Evolutionary conservation across 1,139 yeast species (phyloP).

Genomic region (Taphrina sp.): DNA sequence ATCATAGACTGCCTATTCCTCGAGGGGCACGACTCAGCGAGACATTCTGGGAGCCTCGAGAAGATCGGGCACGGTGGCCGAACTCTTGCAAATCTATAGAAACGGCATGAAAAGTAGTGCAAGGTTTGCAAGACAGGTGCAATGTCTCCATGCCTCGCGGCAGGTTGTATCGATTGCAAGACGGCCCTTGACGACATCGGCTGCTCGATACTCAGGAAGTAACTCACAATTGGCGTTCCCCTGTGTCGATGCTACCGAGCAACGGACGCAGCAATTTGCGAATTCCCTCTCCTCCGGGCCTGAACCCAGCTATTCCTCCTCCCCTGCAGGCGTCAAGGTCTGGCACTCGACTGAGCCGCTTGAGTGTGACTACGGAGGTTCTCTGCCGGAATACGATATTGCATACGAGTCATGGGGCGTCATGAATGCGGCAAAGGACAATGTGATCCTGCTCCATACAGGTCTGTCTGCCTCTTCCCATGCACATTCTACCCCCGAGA

Average conservation of each 20-base stretch:
- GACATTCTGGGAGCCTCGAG: too few species aligned
- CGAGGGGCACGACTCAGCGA: too few species aligned
- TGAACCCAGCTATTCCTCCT: slow-evolving; percentile 27
- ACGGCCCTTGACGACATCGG: too few species aligned
- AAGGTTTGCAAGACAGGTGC: too few species aligned
- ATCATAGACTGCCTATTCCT: too few species aligned
- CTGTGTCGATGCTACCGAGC: slow-evolving; percentile 74
- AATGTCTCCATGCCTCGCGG: too few species aligned
- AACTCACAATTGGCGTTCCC: slow-evolving; percentile 77
- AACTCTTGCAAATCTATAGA: too few species aligned
- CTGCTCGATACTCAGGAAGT: slow-evolving; percentile 42
- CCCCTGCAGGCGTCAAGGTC: slow-evolving; percentile 43
- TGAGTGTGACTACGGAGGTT: slow-evolving; percentile 78
- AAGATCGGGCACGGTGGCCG: too few species aligned
- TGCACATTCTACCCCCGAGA: slow-evolving; percentile 77
- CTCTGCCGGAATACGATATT: slow-evolving; percentile 66
- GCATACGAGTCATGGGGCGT: slow-evolving; percentile 94
- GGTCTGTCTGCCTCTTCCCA: slow-evolving; percentile 93
- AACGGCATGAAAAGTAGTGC: too few species aligned
- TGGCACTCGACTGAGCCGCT: slow-evolving; percentile 67
- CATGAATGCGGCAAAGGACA: slow-evolving; percentile 60
- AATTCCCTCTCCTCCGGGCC: slow-evolving; percentile 25
- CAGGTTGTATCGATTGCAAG: too few species aligned
- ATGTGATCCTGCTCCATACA: slow-evolving; percentile 78
- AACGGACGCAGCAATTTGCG: slow-evolving; percentile 50